Evolutionary conservation across 1,284 basidiomycete species (phyloP), one percentile per base, ranked within the genome.

Genomic region (Puccinia hordei): DNA sequence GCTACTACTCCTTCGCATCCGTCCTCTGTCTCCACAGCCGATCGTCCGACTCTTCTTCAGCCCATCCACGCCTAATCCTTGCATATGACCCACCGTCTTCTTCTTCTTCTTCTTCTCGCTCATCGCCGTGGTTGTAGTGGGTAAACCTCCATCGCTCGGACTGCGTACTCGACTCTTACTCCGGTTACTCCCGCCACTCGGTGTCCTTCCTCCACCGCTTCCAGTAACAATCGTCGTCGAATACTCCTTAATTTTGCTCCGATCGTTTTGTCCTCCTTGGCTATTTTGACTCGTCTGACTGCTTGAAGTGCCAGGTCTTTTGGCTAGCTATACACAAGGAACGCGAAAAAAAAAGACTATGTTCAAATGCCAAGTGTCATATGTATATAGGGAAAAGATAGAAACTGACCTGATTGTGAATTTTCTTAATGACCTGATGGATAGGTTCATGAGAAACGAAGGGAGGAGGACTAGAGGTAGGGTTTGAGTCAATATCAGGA

Each of bases 21-120:
- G 30, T 19, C 2, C 63, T 41, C 63, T 17, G 6, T 15, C 15
- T 10, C 15, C 63, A 5, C 63, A 30, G 19, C n/a, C 27, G 17
- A 65, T 22, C 35, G 41, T 65, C 41, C 41, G 63, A 38, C 63
- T 65, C 63, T 65, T 65, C 35, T 24, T 35, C 63, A 35, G 19
- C 63, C 41, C 63, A 15, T 57, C 24, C 24, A 57, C 10, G 4
- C 59, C 33, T 35, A 30, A 17, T 0, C 33, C 24, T 35, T 4
- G 19, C 53, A 8, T 30, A 61, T n/a, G n/a, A n/a, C n/a, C n/a
- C n/a, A n/a, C n/a, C n/a, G n/a, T n/a, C n/a, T n/a, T n/a, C n/a
- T n/a, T n/a, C n/a, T n/a, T n/a, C n/a, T 61, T 61, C 59, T 27
- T 61, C n/a, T 35, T 61, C 10, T 4, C 3, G 15, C 12, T 51